phyloP scores from a whole-genome alignment of 805 yeast genomes.

The Candida sphagnicola region DNA sequence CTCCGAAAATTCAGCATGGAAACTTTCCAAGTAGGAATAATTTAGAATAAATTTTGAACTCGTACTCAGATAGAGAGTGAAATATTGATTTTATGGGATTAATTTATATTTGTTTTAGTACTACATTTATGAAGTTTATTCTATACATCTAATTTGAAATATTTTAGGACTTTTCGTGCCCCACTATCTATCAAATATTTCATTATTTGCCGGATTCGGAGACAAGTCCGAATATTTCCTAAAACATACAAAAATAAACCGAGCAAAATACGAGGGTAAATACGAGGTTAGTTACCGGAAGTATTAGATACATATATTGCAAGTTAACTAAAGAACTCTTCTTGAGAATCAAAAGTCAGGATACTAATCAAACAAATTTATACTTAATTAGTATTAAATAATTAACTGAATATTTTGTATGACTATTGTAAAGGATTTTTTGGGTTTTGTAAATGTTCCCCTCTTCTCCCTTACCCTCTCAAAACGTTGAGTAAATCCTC shows the following conservation, averaged over 20 bases:
- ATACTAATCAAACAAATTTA: too few relatives aligned
- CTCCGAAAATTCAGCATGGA: neutral
- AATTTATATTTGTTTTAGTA: neutral
- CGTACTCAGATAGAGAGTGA: too few relatives aligned
- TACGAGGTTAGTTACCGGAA: neutral
- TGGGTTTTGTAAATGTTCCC: neutral
- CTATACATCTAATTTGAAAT: constrained; percentile 1
- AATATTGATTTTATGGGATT: too few relatives aligned
- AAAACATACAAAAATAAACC: too few relatives aligned
- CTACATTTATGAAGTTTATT: neutral
- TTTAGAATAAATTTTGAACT: too few relatives aligned
- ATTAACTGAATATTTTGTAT: too few relatives aligned
- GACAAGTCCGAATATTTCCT: constrained; percentile 1
- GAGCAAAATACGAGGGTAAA: neutral
- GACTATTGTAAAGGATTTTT: too few relatives aligned
- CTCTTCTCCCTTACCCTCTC: neutral
- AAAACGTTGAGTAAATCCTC: constrained; percentile 4
- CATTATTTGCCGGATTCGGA: neutral
- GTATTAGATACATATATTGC: too few relatives aligned
- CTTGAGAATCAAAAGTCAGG: too few relatives aligned
- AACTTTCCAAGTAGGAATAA: neutral
- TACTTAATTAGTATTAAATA: too few relatives aligned
- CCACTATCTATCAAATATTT: neutral
- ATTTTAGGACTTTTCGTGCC: constrained; percentile 5
- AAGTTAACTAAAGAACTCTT: too few relatives aligned